Conservation (phyloP, 208 protist genomes). For the Spongospora subterranea region DNA sequence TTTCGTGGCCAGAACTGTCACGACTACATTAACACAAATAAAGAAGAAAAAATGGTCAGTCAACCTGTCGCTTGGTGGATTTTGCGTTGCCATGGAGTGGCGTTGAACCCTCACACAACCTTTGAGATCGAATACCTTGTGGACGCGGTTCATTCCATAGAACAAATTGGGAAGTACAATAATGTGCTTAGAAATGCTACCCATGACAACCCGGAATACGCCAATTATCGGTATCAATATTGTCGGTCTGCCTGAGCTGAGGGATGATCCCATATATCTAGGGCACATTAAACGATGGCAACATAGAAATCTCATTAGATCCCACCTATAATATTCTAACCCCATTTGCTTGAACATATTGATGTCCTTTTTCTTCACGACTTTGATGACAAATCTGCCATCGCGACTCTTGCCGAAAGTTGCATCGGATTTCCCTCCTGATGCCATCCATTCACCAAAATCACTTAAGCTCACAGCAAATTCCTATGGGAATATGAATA, state of each 20-base stretch:
- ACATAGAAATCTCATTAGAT: background rate
- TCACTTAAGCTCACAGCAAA: background rate
- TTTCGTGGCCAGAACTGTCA: background rate
- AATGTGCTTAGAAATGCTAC: background rate
- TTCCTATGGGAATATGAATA: background rate
- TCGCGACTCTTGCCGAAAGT: background rate
- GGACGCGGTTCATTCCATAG: background rate
- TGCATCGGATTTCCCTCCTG: conserved; percentile 32
- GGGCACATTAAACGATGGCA: background rate
- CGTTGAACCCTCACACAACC: background rate
- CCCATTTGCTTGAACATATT: conserved; percentile 5
- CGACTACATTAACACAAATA: background rate
- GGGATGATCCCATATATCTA: background rate
- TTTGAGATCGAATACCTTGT: conserved; percentile 40
- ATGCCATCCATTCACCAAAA: background rate
- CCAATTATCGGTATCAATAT: conserved; percentile 20
- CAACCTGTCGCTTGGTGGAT: background rate
- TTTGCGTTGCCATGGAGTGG: background rate
- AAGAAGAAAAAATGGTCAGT: too few species aligned
- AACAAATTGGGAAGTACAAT: background rate
- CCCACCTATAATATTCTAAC: background rate
- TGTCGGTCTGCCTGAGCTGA: background rate
- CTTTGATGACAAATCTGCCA: background rate
- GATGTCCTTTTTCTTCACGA: conserved; percentile 17
- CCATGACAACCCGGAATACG: background rate